Evolutionary conservation across 2,329 filamentous ascomycete genomes (phyloP).

Genomic region (Coniochaeta hoffmannii): DNA sequence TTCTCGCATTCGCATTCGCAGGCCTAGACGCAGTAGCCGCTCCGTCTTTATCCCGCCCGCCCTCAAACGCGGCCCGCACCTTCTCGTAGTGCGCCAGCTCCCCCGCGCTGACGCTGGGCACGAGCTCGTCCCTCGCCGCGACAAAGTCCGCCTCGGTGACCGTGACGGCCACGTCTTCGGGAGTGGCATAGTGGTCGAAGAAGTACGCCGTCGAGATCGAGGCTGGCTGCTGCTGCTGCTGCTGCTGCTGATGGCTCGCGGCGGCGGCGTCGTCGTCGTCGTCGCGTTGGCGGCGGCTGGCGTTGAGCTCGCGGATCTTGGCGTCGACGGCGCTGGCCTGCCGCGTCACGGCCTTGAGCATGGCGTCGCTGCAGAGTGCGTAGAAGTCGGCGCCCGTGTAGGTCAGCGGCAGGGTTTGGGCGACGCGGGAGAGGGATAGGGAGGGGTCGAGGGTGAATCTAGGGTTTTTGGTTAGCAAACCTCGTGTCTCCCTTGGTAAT

Average conservation of each 20-base stretch:
- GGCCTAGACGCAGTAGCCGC: slow-evolving; percentile 18
- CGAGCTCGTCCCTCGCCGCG: slow-evolving; percentile 72
- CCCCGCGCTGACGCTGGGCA: slow-evolving; percentile 89
- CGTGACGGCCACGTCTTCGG: slow-evolving; percentile 77
- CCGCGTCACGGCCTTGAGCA: slow-evolving; percentile 96
- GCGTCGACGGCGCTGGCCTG: slow-evolving; percentile 77
- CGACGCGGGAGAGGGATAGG: slow-evolving; percentile 68
- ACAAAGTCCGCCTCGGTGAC: slow-evolving; percentile 87
- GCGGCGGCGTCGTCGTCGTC: slow-evolving; percentile 23
- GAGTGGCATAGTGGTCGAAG: slow-evolving; percentile 84
- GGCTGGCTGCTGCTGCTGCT: slow-evolving; percentile 20
- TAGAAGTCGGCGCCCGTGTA: slow-evolving; percentile 98
- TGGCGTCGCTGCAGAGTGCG: slow-evolving; percentile 92
- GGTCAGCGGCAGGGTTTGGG: slow-evolving; percentile 77
- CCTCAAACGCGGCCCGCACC: slow-evolving; percentile 79
- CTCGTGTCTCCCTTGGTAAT: not conserved
- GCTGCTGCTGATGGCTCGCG: slow-evolving; percentile 3
- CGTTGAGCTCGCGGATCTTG: slow-evolving; percentile 68
- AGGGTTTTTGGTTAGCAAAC: slow-evolving; percentile 6
- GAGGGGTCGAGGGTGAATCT: slow-evolving; percentile 80
- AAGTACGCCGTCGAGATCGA: slow-evolving; percentile 84
- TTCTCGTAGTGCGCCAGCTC: slow-evolving; percentile 87
- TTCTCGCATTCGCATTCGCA: slow-evolving; percentile 17
- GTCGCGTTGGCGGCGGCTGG: slow-evolving; percentile 49
- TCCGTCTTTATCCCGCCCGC: slow-evolving; percentile 39